Percentiles rank a stretch among this genome's conserved stretches.
Evolutionary conservation across 2,329 filamentous ascomycete genomes (phyloP).

Genomic region (Coniella lustricola): DNA sequence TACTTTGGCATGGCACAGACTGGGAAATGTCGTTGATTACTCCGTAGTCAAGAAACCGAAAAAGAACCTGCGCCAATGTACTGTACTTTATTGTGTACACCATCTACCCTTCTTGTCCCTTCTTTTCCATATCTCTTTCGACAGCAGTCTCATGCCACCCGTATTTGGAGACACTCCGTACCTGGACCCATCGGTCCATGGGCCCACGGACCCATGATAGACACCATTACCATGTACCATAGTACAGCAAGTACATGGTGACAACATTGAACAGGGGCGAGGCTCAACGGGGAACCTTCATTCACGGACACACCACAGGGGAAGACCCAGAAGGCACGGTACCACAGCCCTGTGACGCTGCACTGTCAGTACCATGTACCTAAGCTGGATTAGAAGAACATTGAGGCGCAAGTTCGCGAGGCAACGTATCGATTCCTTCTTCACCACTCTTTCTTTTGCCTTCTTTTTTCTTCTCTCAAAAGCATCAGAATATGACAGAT

Average conservation of each 20-base stretch:
- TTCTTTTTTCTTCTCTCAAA: too few relatives aligned
- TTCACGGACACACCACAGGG: not conserved
- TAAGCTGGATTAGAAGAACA: too few relatives aligned
- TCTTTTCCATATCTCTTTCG: not conserved
- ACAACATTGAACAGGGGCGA: not conserved
- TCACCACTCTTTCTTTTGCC: too few relatives aligned
- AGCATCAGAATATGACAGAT: not conserved
- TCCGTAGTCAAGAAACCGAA: not conserved
- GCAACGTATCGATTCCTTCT: too few relatives aligned
- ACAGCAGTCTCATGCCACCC: not conserved
- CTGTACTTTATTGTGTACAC: not conserved
- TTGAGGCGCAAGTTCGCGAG: too few relatives aligned
- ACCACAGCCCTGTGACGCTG: not conserved
- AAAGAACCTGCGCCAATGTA: constrained; percentile 2
- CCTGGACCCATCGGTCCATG: constrained; percentile 1
- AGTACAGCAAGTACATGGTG: not conserved
- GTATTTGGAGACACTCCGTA: not conserved
- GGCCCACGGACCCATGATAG: not conserved
- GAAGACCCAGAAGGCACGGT: not conserved
- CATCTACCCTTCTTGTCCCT: not conserved
- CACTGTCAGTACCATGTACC: not conserved
- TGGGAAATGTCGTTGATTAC: not conserved
- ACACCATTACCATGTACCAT: too few relatives aligned
- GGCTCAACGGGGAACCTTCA: not conserved
- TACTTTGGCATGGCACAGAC: not conserved